Base-by-base conservation (phyloP, 345 rosid species). In the Salix caprea region DNA sequence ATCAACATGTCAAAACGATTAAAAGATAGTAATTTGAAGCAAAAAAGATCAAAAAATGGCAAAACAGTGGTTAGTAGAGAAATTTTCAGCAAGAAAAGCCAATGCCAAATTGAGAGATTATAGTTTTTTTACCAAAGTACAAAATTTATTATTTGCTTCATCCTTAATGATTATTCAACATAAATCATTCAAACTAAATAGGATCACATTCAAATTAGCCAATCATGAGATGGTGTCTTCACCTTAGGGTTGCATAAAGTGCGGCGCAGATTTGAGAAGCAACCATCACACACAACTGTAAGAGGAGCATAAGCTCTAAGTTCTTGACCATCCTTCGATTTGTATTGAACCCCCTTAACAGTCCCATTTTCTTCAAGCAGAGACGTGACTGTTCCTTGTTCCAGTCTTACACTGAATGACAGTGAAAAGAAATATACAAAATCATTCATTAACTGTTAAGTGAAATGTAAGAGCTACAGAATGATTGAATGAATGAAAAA, bases 191-290 rank as follows among this genome's bases (percentile, higher is more conserved):
- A 8, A 32, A 48, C 39, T 18, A 48, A 48, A 70, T 23, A 67
- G 9, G 15, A 28, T 13, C 19, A 12, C 8, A 50, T 12, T 50
- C 16, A 50, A 2, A 9, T 37, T n/a, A 12, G 30, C 16, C 37
- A 65, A 16, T 4, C 15, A 34, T 21, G 26, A 42, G 30, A 39
- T 18, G 54, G n/a, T 23, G 26, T 21, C 15, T 23, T 75, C 65
- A 76, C 78, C 67, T 76, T 67, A 42, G 78, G 73, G 56, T 76
- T 68, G 46, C 78, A 76, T 2, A 76, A 67, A 69, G 67, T 68
- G 10, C 67, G 78, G 8, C 78, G 78, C 30, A 76, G 67, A 26
- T 76, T 76, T 26, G 78, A 76, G 78, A 76, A 76, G 67, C 73
- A 76, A 7, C 78, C 78, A 39, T 76, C 78, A 26, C 78, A 76